These are phyloP conservation scores for Nematocida displodere DNA, from an alignment of 371 early-diverging fungal genomes.

Conservation along the genomic window DNA sequence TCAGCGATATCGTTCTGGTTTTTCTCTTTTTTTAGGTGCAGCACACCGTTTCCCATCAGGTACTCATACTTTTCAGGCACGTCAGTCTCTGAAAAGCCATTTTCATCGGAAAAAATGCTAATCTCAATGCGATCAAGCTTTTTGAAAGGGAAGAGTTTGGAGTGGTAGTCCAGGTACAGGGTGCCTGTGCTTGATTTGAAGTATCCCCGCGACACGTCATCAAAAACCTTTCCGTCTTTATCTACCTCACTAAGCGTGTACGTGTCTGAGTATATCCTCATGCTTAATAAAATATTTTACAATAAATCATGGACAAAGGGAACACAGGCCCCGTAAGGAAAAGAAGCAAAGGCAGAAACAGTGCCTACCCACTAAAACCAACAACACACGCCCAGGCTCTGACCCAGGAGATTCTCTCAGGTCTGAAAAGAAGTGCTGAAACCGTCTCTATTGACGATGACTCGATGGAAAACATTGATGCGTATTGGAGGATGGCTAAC, in stretches of 20 bases:
- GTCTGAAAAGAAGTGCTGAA: conserved; percentile 2
- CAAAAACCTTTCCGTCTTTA: conserved; percentile 41
- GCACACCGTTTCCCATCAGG: conserved; percentile 41
- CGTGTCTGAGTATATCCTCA: conserved; percentile 41
- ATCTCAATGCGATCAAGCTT: conserved; percentile 37
- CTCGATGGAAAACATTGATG: conserved; percentile 51
- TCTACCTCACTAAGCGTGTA: conserved; percentile 38
- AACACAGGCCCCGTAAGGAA: not conserved
- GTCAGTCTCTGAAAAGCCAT: conserved; percentile 26
- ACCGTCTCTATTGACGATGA: conserved; percentile 38
- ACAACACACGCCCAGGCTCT: conserved; percentile 5
- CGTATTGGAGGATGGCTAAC: conserved; percentile 52
- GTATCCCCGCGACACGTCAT: conserved; percentile 32
- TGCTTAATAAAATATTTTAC: conserved; percentile 44
- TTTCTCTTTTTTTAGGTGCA: conserved; percentile 5
- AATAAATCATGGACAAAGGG: not conserved
- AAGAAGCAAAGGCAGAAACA: not conserved
- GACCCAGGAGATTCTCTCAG: conserved; percentile 25
- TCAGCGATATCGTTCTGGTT: not conserved
- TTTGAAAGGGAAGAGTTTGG: not conserved
- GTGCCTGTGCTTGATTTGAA: not conserved
- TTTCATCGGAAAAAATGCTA: conserved; percentile 29
- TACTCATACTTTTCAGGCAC: conserved; percentile 41
- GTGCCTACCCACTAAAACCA: not conserved
- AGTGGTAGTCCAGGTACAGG: conserved; percentile 29